Base-by-base conservation (phyloP, 2,329 filamentous ascomycete species). In the Ampelomyces quisqualis region DNA sequence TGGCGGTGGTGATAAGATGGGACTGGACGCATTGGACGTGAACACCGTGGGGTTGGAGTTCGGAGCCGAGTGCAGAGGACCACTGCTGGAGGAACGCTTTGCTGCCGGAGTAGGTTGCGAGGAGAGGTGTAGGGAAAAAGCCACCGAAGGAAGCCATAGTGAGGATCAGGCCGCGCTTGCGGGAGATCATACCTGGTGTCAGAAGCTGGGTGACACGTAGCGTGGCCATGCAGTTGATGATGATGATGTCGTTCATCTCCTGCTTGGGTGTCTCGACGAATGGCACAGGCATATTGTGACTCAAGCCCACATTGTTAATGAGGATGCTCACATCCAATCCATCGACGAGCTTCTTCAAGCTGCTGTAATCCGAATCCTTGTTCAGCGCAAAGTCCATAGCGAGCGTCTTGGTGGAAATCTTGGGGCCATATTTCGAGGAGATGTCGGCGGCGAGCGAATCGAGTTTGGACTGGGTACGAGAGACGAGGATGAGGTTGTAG, bases 41-140 rank as follows among this genome's bases (percentile, higher is more conserved):
- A 27, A 98, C 82, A 42, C 88, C 87, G 57, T 87, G 78, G 1
- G 84, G 81, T 49, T 85, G 81, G 20, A 98, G 79, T 71, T 98
- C 93, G 10, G 85, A 80, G 1, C 85, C 87, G 10, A 98, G 79
- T 8, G 93, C 84, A 5, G 83, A 86, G 53, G 87, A 95, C 93
- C 93, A 98, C 64, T 95, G 85, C 72, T 97, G 91, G 34, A 98
- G 78, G 79, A 98, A 98, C 1, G 93, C 91, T 74, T 98, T 98
- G 80, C 86, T 93, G 53, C 93, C 93, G 30, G 88, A 94, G 77
- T 98, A 98, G 3, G 93, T 97, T 9, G 93, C 93, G 30, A 98
- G 80, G 39, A 93, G 83, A 5, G 94, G 90, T 1, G 89, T 95
- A 6, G 93, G 93, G 47, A 93, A 81, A 72, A 94, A 85, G 54